Conservation (phyloP, 768 basidiomycete genomes). For the Auriscalpium orientale region DNA sequence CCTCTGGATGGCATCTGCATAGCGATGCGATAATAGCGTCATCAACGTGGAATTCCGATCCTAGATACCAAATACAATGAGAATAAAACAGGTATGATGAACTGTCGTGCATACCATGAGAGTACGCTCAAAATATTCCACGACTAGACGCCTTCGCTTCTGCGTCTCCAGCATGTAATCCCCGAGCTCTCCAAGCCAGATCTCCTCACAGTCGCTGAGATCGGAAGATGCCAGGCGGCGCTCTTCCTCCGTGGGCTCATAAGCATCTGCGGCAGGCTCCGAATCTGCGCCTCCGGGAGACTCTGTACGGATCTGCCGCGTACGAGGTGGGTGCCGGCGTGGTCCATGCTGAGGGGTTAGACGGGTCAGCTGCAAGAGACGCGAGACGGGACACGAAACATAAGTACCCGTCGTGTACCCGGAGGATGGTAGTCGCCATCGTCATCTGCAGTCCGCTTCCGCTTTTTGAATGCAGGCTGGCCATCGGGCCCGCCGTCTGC, state of each 20-base stretch:
- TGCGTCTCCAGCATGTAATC: constrained; percentile 67
- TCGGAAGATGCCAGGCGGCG: constrained; percentile 57
- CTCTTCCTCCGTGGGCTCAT: constrained; percentile 33
- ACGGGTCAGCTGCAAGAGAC: background rate
- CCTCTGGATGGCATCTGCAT: constrained; percentile 40
- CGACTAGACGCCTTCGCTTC: constrained; percentile 65
- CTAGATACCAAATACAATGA: constrained; percentile 29
- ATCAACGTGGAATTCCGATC: constrained; percentile 64
- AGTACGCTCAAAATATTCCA: constrained; percentile 65
- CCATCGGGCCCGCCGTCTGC: constrained; percentile 7
- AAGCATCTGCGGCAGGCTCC: constrained; percentile 25
- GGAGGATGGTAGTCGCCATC: constrained; percentile 52
- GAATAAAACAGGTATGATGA: background rate
- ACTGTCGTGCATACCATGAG: constrained; percentile 40
- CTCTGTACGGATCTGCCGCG: constrained; percentile 19
- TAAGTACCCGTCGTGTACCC: constrained; percentile 49
- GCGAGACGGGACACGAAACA: constrained; percentile 23
- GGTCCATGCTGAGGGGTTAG: constrained; percentile 16
- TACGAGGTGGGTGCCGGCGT: constrained; percentile 32
- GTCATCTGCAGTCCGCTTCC: constrained; percentile 38
- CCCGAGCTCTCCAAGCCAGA: constrained; percentile 65
- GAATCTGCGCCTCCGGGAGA: constrained; percentile 19
- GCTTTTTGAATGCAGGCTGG: constrained; percentile 33
- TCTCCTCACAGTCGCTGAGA: constrained; percentile 71
- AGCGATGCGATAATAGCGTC: constrained; percentile 48